Conservation (phyloP, 2,329 filamentous ascomycete species). For the Alternaria atra region DNA sequence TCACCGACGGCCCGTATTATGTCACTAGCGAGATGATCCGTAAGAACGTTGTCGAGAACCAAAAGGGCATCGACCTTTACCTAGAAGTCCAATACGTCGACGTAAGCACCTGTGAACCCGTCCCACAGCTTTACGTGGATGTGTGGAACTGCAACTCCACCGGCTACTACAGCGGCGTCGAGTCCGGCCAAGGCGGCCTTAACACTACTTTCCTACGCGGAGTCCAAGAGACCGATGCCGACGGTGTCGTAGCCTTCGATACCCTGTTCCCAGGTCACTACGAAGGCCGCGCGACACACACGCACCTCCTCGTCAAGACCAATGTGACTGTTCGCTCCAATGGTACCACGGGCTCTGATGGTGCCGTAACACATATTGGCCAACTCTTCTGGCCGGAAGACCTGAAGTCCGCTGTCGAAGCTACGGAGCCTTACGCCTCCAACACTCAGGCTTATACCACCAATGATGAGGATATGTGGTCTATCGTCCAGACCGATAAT, state of each 20-base stretch:
- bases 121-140: slow-evolving; percentile 59
- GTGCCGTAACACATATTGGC: slow-evolving; percentile 52
- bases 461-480: slow-evolving; percentile 41
- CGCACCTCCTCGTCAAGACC: slow-evolving; percentile 49
- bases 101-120: slow-evolving; percentile 60
- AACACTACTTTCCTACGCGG: slow-evolving; percentile 56
- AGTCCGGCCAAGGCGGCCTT: slow-evolving; percentile 43
- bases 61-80: slow-evolving; percentile 58
- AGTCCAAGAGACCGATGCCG: slow-evolving; percentile 56
- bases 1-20: slow-evolving; percentile 37
- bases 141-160: slow-evolving; percentile 32
- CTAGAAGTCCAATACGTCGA: slow-evolving; percentile 64
- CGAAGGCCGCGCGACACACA: slow-evolving; percentile 36
- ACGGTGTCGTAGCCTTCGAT: slow-evolving; percentile 60
- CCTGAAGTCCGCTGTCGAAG: slow-evolving; percentile 51
- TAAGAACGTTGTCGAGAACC: slow-evolving; percentile 56
- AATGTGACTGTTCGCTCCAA: slow-evolving; percentile 49
- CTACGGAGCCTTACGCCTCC: slow-evolving; percentile 49
- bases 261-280: slow-evolving; percentile 59
- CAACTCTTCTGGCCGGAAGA: slow-evolving; percentile 56
- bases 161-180: slow-evolving; percentile 54
- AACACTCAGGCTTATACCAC: slow-evolving; percentile 38
- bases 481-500: slow-evolving; percentile 32
- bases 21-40: slow-evolving; percentile 47
- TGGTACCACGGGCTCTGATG: slow-evolving; percentile 49